A percentile compares a stretch with the other conserved stretches of the same genome.
Evolutionary conservation across 1,284 basidiomycete genomes (phyloP).

Genomic region (Cerioporus squamosus): DNA sequence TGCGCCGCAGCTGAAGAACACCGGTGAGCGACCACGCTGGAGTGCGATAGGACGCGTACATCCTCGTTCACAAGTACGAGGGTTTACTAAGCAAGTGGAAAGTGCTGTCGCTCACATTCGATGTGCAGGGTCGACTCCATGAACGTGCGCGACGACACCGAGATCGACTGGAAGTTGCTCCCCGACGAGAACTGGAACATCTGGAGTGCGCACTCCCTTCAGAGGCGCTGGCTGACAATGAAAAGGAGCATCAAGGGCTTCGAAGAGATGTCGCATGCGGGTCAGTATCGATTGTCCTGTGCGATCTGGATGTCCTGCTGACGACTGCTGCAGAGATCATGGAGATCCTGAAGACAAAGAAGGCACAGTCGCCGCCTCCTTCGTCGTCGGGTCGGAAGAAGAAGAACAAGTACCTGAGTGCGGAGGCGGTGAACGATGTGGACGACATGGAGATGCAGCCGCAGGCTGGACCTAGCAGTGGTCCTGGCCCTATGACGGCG

Average conservation of each 20-base stretch:
- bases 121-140: constrained; percentile 66
- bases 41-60: constrained; percentile 72
- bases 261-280: constrained; percentile 78
- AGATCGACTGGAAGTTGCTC: constrained; percentile 82
- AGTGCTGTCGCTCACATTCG: background rate
- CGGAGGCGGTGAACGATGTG: constrained; percentile 49
- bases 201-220: constrained; percentile 80
- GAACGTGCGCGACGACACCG: constrained; percentile 77
- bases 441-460: constrained; percentile 33
- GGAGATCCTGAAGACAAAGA: constrained; percentile 76
- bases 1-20: constrained; percentile 71
- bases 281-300: constrained; percentile 40
- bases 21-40: constrained; percentile 74
- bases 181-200: constrained; percentile 77
- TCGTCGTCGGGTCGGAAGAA: constrained; percentile 40
- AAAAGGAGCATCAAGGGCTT: constrained; percentile 74
- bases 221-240: constrained; percentile 78
- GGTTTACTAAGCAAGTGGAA: background rate
- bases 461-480: constrained; percentile 18
- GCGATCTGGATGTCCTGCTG: background rate
- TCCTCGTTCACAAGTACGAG: constrained; percentile 79
- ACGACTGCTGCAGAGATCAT: constrained; percentile 61
- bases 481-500: constrained; percentile 1
- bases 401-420: constrained; percentile 56
- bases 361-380: constrained; percentile 55